These are phyloP conservation scores for Pleurotus djamor DNA, from an alignment of 768 basidiomycete genomes.

Conservation along the genomic window DNA sequence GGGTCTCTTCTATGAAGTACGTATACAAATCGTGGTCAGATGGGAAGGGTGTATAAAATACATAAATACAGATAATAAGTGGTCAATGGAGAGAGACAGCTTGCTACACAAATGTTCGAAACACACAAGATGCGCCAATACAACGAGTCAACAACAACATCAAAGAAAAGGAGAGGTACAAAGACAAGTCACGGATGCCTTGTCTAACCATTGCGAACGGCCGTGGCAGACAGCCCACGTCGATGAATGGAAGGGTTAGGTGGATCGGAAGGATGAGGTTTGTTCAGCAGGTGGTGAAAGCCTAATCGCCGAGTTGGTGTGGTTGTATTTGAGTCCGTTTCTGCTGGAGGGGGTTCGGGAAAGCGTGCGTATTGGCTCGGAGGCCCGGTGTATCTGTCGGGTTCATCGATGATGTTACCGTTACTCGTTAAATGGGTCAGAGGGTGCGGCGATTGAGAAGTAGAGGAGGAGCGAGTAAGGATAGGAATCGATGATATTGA, in stretches of 20 bases:
- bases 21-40: neutral
- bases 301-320: slow-evolving; percentile 64
- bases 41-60: slow-evolving; percentile 5
- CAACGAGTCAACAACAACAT: slow-evolving; percentile 4
- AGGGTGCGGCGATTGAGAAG: slow-evolving; percentile 46
- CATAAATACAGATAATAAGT: slow-evolving; percentile 7
- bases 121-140: slow-evolving; percentile 5
- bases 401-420: slow-evolving; percentile 38
- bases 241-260: slow-evolving; percentile 36
- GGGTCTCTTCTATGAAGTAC: neutral
- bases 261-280: slow-evolving; percentile 42
- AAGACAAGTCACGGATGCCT: neutral
- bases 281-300: slow-evolving; percentile 62
- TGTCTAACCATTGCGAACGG: slow-evolving; percentile 40
- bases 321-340: slow-evolving; percentile 43
- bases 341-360: slow-evolving; percentile 53
- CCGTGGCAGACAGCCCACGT: slow-evolving; percentile 51
- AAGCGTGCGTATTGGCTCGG: slow-evolving; percentile 70
- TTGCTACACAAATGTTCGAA: slow-evolving; percentile 1
- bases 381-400: slow-evolving; percentile 59
- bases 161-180: slow-evolving; percentile 2
- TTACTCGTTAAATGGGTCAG: slow-evolving; percentile 26
- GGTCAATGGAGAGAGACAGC: neutral
- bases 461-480: slow-evolving; percentile 55
- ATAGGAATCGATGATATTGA: slow-evolving; percentile 38